Evolutionary conservation across 805 yeast species (phyloP), one percentile per base, ranked within the genome.

Genomic region (Zygosaccharomyces siamensis): DNA sequence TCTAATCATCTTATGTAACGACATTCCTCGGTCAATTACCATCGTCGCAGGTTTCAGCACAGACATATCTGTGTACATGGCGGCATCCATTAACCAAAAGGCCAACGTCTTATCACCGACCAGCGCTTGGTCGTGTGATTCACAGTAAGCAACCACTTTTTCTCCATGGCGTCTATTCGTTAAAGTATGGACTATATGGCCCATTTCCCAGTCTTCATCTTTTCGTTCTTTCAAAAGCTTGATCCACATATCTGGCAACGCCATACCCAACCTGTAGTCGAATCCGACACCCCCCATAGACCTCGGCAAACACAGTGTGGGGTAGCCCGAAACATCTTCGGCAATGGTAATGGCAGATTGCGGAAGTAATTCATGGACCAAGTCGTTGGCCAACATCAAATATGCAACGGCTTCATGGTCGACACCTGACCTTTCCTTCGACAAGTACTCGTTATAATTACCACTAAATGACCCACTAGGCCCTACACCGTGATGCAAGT

Each of bases 191-290:
- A 82, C 83, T 48, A 92, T 89, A 51, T 77, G 72, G 39, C 85
- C 89, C 72, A 92, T 69, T 60, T 90, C 89, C 99, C 99, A 92
- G 45, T 88, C 84, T 52, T 90, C 96, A 67, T 92, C 98, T 39
- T 69, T 62, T 50, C 76, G 71, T 64, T 90, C 97, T 64, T 93
- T 92, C 58, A 92, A 71, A 42, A 89, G 68, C 67, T 93, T 93
- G 71, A 92, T 92, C 99, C 99, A 92, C 98, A 92, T 92, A 67
- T 92, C 99, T 3, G 99, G 99, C 51, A 92, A 75, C 1, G 98
- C 97, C 99, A 92, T 92, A 2, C 96, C 93, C 46, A 92, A 74
- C 54, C 98, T 76, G 67, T 92, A 92, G 65, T 90, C 93, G 61
- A 92, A 92, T 0, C 97, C 99, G 52, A 86, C 83, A 49, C 99